phyloP scores from a whole-genome alignment of 345 rosid genomes.

The Litchi chinensis region DNA sequence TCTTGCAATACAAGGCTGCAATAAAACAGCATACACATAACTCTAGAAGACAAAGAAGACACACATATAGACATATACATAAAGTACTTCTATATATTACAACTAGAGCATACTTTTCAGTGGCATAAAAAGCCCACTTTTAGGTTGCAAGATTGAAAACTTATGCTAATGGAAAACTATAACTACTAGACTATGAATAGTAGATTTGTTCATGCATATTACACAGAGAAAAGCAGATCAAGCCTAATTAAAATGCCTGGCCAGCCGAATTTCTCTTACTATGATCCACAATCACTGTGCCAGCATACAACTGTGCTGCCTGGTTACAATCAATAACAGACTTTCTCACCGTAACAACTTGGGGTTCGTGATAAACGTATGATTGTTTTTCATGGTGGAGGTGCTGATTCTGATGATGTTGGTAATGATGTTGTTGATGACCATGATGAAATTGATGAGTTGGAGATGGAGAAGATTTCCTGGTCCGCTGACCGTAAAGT shows the following conservation, averaged over 20 bases:
- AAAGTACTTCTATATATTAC: neutral
- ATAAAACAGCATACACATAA: neutral
- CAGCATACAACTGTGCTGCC: slow-evolving; percentile 10
- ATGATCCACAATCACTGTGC: neutral
- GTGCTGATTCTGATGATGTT: neutral
- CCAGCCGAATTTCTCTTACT: neutral
- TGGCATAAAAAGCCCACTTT: neutral
- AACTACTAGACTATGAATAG: neutral
- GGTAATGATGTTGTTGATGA: neutral
- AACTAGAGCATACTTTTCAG: neutral
- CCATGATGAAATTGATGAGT: neutral
- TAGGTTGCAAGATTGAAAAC: neutral
- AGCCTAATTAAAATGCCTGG: too few species aligned
- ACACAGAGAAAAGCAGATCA: too few species aligned
- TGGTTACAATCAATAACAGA: slow-evolving; percentile 5
- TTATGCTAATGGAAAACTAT: neutral
- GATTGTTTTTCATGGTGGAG: neutral
- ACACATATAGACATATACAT: neutral
- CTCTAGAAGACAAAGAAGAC: neutral
- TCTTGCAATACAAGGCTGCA: neutral
- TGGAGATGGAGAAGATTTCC: neutral
- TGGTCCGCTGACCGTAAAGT: neutral
- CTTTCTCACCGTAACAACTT: neutral
- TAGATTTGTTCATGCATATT: neutral
- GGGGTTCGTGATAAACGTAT: neutral